These are phyloP conservation scores for Gossypium ekmanianum DNA, from an alignment of 345 rosid species.

Conservation along the genomic window DNA sequence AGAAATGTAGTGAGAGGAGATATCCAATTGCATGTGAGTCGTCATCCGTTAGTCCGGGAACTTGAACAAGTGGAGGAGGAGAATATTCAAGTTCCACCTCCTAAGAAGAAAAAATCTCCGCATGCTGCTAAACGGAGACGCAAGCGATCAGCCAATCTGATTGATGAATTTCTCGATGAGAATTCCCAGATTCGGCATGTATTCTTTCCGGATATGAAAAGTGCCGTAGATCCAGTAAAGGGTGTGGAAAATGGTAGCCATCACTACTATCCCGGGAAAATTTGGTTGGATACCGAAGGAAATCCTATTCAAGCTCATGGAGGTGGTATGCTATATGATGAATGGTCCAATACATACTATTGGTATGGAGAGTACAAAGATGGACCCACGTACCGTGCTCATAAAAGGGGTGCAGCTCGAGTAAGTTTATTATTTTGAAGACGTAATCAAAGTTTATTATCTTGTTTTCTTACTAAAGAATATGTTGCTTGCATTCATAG, in stretches of 20 bases:
- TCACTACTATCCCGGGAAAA: conserved; percentile 61
- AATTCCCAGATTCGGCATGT: conserved; percentile 68
- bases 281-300: conserved; percentile 91
- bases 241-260: conserved; percentile 49
- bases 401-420: conserved; percentile 74
- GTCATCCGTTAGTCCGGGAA: conserved; percentile 44
- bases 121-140: conserved; percentile 79
- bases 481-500: not conserved
- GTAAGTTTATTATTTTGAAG: conserved; percentile 41
- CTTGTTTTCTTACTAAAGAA: not conserved
- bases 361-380: conserved; percentile 97
- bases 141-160: conserved; percentile 54
- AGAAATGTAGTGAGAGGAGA: conserved; percentile 27
- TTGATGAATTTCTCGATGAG: conserved; percentile 92
- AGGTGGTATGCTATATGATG: conserved; percentile 70
- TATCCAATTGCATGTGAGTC: conserved; percentile 36
- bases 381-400: conserved; percentile 82
- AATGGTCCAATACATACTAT: conserved; percentile 53
- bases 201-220: conserved; percentile 70
- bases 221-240: conserved; percentile 55
- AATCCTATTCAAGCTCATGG: conserved; percentile 96
- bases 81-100: conserved; percentile 66
- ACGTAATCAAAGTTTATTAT: not conserved
- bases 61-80: conserved; percentile 81
- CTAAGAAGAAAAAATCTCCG: conserved; percentile 70